Base-by-base conservation (phyloP, 169 alveolate genomes). In the Cytauxzoon felis region DNA sequence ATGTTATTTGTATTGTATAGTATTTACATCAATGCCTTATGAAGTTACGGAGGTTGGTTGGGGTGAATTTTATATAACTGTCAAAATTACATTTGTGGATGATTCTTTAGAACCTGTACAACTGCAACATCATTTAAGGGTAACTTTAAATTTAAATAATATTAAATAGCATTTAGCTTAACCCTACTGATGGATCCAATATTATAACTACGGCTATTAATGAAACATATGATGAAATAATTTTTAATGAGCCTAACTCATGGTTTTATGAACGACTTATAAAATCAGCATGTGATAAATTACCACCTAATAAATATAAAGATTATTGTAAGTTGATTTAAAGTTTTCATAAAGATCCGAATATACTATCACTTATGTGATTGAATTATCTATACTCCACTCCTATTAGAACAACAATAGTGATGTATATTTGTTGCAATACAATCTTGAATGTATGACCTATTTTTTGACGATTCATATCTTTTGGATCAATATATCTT, bases 31-130 rank as follows among this genome's bases (percentile, higher is more conserved):
- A 5, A 83, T 84, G 79, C 91, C 91, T 1, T 85, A 85, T 29
- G 91, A 85, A 47, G 89, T 85, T 18, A 85, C 82, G 34, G 91
- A 85, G 80, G 87, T 85, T 18, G 91, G 91, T 26, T 85, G 91
- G 91, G 91, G 91, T 2, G 91, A 85, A 40, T 85, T 85, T 58
- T 85, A 70, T 42, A 66, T 85, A 48, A 79, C 79, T 16, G 91
- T 85, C 18, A 80, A 79, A 65, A 61, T 85, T 7, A 52, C 43
- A 45, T 85, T 85, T 65, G 91, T 72, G 24, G 91, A 85, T 47
- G 81, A 75, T 3, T 36, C 91, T 5, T 49, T 75, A 9, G 71
- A 83, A 9, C 91, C 91, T n/a, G 79, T 85, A 23, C 71, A 61
- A 41, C 80, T 85, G 32, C 76, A 70, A 43, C 91, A 85, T 42